Conservation (phyloP, 352 stramenopile genomes). For the Elongisporangium anandrum region DNA sequence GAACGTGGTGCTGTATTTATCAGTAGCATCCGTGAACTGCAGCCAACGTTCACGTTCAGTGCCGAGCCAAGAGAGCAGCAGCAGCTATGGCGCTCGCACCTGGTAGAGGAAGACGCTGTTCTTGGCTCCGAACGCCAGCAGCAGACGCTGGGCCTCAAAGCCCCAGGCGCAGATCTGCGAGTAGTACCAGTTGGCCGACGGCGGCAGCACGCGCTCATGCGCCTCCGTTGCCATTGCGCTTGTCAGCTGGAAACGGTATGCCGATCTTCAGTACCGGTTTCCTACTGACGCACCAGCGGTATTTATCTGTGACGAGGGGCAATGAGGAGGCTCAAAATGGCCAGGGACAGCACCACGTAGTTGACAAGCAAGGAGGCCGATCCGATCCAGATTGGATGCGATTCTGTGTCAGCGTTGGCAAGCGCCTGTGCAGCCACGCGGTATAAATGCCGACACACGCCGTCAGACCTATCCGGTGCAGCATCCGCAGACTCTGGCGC, state of each 20-base stretch:
- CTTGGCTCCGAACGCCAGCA: slow-evolving; percentile 61
- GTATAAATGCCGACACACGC: too few species aligned
- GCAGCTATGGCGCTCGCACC: slow-evolving; percentile 20
- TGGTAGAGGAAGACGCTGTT: slow-evolving; percentile 57
- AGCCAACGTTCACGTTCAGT: background rate
- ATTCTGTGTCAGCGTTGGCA: too few species aligned
- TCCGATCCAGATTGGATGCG: too few species aligned
- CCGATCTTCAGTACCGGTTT: background rate
- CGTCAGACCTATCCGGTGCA: too few species aligned
- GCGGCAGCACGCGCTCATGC: slow-evolving; percentile 40
- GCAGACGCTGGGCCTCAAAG: slow-evolving; percentile 21
- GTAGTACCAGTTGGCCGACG: slow-evolving; percentile 78
- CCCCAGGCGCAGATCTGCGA: slow-evolving; percentile 74
- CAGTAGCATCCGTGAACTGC: background rate
- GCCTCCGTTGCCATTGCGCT: background rate
- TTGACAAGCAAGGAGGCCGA: too few species aligned
- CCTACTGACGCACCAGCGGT: background rate
- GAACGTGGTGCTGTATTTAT: slow-evolving; percentile 17
- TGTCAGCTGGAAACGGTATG: background rate
- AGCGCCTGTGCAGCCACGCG: too few species aligned
- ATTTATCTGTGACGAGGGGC: too few species aligned
- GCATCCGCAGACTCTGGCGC: too few species aligned
- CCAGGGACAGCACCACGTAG: too few species aligned
- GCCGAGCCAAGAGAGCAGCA: background rate
- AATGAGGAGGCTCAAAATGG: too few species aligned